Percentiles rank a stretch among this genome's conserved stretches.
Conservation (phyloP, 73 alveolate genomes). For the Paraurostyla sp. region DNA sequence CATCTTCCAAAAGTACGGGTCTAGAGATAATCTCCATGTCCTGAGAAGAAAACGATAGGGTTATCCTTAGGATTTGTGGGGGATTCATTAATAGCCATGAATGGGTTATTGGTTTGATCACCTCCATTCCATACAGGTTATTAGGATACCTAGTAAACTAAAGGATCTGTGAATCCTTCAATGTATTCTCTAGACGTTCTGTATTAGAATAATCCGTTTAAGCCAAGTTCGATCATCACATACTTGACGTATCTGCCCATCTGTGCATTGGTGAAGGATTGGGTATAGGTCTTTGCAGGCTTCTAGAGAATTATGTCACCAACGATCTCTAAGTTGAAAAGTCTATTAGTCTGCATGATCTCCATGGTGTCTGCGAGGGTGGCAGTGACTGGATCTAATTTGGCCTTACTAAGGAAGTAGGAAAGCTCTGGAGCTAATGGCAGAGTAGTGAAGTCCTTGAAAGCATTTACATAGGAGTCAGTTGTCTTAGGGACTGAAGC, state of each 20-base stretch:
- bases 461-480: neutral
- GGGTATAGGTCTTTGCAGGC: neutral
- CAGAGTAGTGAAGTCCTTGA: conserved; percentile 6
- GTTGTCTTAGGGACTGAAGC: neutral
- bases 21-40: conserved; percentile 45
- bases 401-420: neutral
- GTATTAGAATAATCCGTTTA: conserved; percentile 68
- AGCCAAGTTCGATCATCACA: conserved; percentile 45
- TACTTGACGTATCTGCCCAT: conserved; percentile 35
- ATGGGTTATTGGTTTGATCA: conserved; percentile 62
- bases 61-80: conserved; percentile 43
- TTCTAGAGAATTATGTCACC: conserved; percentile 53
- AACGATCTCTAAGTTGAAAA: conserved; percentile 62
- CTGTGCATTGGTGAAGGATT: conserved; percentile 21
- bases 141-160: neutral
- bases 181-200: conserved; percentile 65
- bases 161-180: conserved; percentile 67
- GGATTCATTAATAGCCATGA: conserved; percentile 44
- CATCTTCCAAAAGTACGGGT: conserved; percentile 24
- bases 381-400: neutral
- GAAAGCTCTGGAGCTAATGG: conserved; percentile 28
- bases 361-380: neutral
- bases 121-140: conserved; percentile 70
- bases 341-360: conserved; percentile 18
- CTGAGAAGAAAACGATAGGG: conserved; percentile 70